These are phyloP conservation scores for Cyclotella cryptica DNA, from an alignment of 108 stramenopile species.

Conservation along the genomic window DNA sequence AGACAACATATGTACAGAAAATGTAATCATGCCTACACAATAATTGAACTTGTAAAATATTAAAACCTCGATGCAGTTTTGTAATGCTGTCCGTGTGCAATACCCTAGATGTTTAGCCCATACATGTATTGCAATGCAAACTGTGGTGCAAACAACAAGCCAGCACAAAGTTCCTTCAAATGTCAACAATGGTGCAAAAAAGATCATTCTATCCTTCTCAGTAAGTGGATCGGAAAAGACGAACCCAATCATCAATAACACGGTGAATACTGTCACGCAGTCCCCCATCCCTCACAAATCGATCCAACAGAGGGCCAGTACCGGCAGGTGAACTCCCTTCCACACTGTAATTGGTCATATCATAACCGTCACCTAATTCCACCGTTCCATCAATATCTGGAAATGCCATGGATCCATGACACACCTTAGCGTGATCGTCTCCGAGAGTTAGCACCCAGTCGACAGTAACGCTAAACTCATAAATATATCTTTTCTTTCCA, in stretches of 20 bases:
- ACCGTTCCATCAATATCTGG: constrained; percentile 89
- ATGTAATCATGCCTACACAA: no score
- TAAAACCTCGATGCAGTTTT: no score
- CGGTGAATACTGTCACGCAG: constrained; percentile 72
- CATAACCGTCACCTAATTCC: constrained; percentile 83
- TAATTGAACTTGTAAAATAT: no score
- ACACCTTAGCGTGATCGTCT: constrained; percentile 46
- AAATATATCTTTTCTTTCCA: constrained; percentile 93
- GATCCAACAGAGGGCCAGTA: constrained; percentile 68
- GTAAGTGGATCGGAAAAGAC: constrained; percentile 68
- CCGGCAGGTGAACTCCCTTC: constrained; percentile 58
- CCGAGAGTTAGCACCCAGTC: constrained; percentile 65
- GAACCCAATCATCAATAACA: constrained; percentile 83
- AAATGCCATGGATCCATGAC: constrained; percentile 68
- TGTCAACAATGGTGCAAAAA: no score
- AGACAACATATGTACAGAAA: no score
- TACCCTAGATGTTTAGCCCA: no score
- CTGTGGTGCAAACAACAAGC: no score
- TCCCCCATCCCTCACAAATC: constrained; percentile 80
- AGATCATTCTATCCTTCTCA: constrained; percentile 15
- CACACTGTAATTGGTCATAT: constrained; percentile 71
- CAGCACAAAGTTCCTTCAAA: neutral
- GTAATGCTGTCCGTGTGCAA: no score
- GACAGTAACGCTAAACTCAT: constrained; percentile 80
- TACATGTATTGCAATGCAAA: no score